A percentile compares a stretch with the other conserved stretches of the same genome.
These are phyloP conservation scores for Petasospora fabianii DNA, from an alignment of 1,139 yeast genomes.

Conservation along the genomic window DNA sequence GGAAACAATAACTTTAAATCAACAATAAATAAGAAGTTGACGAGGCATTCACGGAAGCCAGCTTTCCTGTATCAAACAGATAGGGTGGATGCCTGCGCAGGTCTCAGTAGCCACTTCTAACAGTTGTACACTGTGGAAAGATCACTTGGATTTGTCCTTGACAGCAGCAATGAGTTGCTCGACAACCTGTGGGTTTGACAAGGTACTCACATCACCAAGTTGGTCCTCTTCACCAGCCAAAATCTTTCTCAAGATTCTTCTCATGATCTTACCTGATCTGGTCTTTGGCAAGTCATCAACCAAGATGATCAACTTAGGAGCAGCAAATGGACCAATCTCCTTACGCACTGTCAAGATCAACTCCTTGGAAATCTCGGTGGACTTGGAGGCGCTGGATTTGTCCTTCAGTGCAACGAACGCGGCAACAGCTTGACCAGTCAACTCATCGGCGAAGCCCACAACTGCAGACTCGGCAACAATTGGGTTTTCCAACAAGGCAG, in stretches of 20 bases:
- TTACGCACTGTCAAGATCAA: constrained; percentile 68
- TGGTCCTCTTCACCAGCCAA: constrained; percentile 77
- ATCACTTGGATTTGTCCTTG: constrained; percentile 29
- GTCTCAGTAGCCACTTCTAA: no score
- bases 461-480: constrained; percentile 76
- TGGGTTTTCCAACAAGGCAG: constrained; percentile 68
- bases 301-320: constrained; percentile 67
- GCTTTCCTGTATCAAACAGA: not conserved
- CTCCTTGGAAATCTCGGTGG: constrained; percentile 54
- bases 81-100: no score
- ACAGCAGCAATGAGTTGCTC: constrained; percentile 62
- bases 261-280: constrained; percentile 80
- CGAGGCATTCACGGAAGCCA: no score
- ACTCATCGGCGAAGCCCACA: constrained; percentile 76
- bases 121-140: not conserved
- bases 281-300: constrained; percentile 82
- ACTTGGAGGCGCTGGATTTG: constrained; percentile 34
- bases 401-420: constrained; percentile 70
- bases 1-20: not conserved
- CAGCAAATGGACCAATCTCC: constrained; percentile 83
- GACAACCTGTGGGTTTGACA: constrained; percentile 70
- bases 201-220: constrained; percentile 74
- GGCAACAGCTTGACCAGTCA: constrained; percentile 82
- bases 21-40: not conserved
- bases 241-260: constrained; percentile 75